Evolutionary conservation across 345 rosid species (phyloP), one percentile per base, ranked within the genome.

Genomic region (Moricandia moricandioides): DNA sequence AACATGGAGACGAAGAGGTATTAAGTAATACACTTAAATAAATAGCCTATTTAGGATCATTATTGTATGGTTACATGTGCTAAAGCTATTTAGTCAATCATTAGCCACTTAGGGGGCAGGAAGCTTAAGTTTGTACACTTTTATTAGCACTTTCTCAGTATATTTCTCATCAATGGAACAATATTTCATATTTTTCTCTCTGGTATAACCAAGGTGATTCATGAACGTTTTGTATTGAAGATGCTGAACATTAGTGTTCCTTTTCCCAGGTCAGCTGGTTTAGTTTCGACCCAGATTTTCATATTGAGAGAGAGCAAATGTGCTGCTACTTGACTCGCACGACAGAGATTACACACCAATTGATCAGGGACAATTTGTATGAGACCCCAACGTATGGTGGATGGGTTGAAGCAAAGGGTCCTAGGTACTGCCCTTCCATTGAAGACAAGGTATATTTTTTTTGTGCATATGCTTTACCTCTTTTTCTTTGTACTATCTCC

Each of bases 351-450:
- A 91, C 98, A 4, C 98, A 94, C 79, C 88, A 90, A 84, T 82
- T 94, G 85, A 94, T 94, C 71, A 82, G 77, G 81, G 95, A 94
- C 24, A 94, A 91, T 82, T 84, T 94, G 88, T 96, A 89, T 77
- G 98, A 91, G 80, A 91, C 97, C 76, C 98, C 98, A 76, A 94
- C 98, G 64, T 94, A 94, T 85, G 98, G 98, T 72, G 98, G 98
- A 70, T 94, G 98, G 98, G 91, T 91, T 62, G 97, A 94, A 85
- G 95, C 98, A 33, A 94, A 90, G 83, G 98, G 98, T 71, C 98
- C 98, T 77, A 82, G 98, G 84, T 94, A 94, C 84, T 94, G 97
- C 83, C 98, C 97, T 82, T 90, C 97, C 52, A 94, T 94, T 62
- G 98, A 94, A 80, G 98, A 94, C 79, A 94, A 94, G 97, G 98